Conservation (phyloP, 495 filamentous ascomycete species). For the Penicillium paradoxum region DNA sequence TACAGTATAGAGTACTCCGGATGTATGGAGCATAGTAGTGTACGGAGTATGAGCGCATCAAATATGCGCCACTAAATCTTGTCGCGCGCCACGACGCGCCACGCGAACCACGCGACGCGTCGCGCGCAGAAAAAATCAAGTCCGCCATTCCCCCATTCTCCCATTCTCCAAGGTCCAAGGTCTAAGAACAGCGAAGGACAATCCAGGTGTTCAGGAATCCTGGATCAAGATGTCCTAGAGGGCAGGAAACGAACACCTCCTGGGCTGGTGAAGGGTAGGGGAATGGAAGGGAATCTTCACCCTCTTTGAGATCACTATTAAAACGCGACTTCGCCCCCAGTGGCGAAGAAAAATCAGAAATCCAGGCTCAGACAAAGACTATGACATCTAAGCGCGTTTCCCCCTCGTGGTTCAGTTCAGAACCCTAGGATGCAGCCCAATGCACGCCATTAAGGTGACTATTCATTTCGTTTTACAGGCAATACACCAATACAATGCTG, state of each 20-base stretch:
- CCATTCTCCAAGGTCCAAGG: too few relatives aligned
- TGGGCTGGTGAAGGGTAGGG: conserved; percentile 8
- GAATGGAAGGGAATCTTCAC: conserved; percentile 2
- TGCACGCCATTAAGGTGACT: not conserved
- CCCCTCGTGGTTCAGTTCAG: not conserved
- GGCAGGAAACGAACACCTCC: conserved; percentile 3
- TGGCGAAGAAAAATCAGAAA: not conserved
- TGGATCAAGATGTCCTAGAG: conserved; percentile 1
- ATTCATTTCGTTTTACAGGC: not conserved
- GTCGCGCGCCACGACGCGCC: conserved; percentile 1
- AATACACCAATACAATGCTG: not conserved
- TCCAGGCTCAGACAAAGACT: not conserved
- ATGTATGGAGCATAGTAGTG: too few relatives aligned
- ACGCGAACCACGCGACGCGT: conserved; percentile 2
- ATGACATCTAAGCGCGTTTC: not conserved
- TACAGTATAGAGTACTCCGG: too few relatives aligned
- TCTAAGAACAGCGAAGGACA: not conserved
- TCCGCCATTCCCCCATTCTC: not conserved
- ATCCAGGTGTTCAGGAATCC: not conserved
- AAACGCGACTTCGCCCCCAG: conserved; percentile 1
- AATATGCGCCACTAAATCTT: not conserved
- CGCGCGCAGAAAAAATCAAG: not conserved
- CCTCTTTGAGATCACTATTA: conserved; percentile 8
- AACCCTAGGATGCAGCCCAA: not conserved
- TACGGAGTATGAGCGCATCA: too few relatives aligned